Evolutionary conservation across 768 basidiomycete species (phyloP), one percentile per base, ranked within the genome.

Genomic region (Macrolepiota dolichaula): DNA sequence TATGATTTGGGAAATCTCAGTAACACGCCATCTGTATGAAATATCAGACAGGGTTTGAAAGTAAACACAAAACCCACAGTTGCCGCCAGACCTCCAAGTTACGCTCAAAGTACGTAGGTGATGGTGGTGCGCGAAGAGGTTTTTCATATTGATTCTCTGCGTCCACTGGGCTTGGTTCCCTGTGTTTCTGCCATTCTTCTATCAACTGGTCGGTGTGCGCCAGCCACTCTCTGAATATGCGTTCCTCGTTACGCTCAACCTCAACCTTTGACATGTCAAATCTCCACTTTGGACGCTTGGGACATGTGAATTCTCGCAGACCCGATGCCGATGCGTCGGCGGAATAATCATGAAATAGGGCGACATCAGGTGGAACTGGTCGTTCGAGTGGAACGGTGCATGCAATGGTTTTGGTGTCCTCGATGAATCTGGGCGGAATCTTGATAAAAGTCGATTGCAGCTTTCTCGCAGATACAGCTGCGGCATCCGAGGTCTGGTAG

Each of bases 11-110:
- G 92, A 92, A 25, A 91, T 89, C 74, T 98, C 96, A 5, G 89
- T 86, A 22, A 97, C 96, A 38, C 96, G 85, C 96, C 96, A 98
- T 66, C 91, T 93, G 66, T 6, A 53, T 46, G 40, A 42, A 24
- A n/a, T 51, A 9, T 54, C 44, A 71, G 44, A 59, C 51, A 58
- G 25, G 19, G 32, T 25, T 37, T 22, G 53, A 59, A 35, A 51
- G 51, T 51, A 51, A 37, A 61, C 38, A 55, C 2, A 36, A 17
- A 7, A 80, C 89, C 66, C 72, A 92, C 86, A 98, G 75, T 76
- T 98, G 96, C 64, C 96, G 76, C 95, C 95, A 98, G 13, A 97
- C 94, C 69, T 97, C 92, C 49, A 97, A 68, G 71, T 98, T 97
- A 44, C 91, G 82, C 73, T 97, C 95, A 71, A 86, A 97, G 72